Evolutionary conservation across 1,284 basidiomycete genomes (phyloP).

Genomic region (Taiwanofungus camphoratus): DNA sequence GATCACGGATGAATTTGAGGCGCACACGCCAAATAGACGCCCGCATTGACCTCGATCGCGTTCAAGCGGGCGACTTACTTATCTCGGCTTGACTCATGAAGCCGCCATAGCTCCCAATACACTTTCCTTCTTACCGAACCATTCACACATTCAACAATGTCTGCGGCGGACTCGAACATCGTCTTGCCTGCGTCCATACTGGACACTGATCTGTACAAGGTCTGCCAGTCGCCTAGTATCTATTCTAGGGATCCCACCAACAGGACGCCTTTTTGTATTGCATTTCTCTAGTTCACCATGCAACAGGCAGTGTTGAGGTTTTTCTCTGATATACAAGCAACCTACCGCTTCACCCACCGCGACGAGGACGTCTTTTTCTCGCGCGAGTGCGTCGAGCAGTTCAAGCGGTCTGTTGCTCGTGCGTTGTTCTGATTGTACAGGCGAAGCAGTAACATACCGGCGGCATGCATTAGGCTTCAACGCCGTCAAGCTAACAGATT

Average conservation of each 20-base stretch:
- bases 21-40: no score
- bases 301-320: constrained; percentile 88
- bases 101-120: no score
- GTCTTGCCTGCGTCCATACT: constrained; percentile 61
- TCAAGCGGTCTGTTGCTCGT: constrained; percentile 66
- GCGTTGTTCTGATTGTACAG: constrained; percentile 31
- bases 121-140: no score
- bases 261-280: constrained; percentile 6
- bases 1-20: no score
- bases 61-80: no score
- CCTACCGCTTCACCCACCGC: constrained; percentile 87
- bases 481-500: constrained; percentile 54
- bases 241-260: constrained; percentile 2
- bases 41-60: no score
- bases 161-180: no score
- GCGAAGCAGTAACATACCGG: no score
- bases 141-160: no score
- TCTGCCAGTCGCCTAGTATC: constrained; percentile 19
- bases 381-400: constrained; percentile 59
- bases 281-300: constrained; percentile 77
- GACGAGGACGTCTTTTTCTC: constrained; percentile 70
- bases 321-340: constrained; percentile 65
- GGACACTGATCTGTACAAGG: constrained; percentile 97
- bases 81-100: no score
- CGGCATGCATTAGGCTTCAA: no score